Base-by-base conservation (phyloP, 2,329 filamentous ascomycete genomes). In the Alternaria sp. region DNA sequence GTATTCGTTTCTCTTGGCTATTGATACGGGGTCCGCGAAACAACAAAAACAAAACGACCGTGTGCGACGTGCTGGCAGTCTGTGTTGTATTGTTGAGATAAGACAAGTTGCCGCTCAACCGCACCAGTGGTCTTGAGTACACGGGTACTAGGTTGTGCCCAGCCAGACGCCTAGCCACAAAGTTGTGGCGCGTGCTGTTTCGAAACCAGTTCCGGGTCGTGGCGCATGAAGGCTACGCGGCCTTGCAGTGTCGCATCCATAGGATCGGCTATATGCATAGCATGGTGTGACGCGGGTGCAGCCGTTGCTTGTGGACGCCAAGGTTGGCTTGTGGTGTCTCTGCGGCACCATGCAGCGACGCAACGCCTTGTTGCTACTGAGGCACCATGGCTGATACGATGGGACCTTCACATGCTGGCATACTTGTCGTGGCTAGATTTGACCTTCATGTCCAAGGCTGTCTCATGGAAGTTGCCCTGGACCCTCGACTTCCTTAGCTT, bases 401-500 rank as follows among this genome's bases (percentile, higher is more conserved):
- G 22, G 5, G 22, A n/a, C 12, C 24, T 41, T 66, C 58, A 68
- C 65, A 67, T 67, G 34, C 65, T 69, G 32, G 75, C 76, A 57
- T 76, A 78, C 57, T 78, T 78, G 65, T 78, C 76, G 54, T 78
- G 94, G 81, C 96, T 97, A 57, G 89, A 89, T 82, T 97, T 97
- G 30, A 95, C 90, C 79, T 94, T 95, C 56, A 97, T 83, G 80
- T 96, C 89, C 66, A 98, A 80, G 72, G 97, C 80, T 68, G 87
- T 87, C 81, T 98, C 94, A 76, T 97, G 91, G 76, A 95, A 97
- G 76, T 94, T 89, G 0, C 95, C 95, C 70, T 97, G 91, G 69
- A 88, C 87, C 75, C 92, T 86, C 34, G 95, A 93, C 79, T 83
- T 90, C 83, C 96, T 96, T 74, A 99, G 78, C 76, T 83, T 87